phyloP scores from a whole-genome alignment of 306 rosid genomes.

The Ziziphus jujuba region DNA sequence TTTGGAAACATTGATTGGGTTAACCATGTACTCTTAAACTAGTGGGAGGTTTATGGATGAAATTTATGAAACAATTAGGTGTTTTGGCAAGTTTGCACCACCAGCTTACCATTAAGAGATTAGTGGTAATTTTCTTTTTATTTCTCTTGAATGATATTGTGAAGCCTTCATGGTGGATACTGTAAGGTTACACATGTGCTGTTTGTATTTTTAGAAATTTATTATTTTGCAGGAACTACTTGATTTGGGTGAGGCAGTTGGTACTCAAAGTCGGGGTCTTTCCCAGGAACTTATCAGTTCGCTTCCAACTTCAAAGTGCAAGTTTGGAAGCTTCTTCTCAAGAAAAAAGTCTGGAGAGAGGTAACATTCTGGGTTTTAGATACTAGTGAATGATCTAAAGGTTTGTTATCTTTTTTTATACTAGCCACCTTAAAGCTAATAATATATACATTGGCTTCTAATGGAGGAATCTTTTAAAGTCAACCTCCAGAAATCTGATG shows the following conservation, averaged over 20 bases:
- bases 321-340: slow-evolving; percentile 66
- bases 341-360: slow-evolving; percentile 67
- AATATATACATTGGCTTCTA: too few relatives aligned
- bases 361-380: slow-evolving; percentile 33
- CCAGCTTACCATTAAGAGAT: not conserved
- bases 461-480: not conserved
- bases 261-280: slow-evolving; percentile 85
- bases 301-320: slow-evolving; percentile 78
- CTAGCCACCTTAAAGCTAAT: not conserved
- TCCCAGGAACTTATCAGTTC: slow-evolving; percentile 69
- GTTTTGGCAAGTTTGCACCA: not conserved
- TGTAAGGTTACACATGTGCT: not conserved
- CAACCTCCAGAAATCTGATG: too few relatives aligned
- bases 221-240: slow-evolving; percentile 63
- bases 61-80: not conserved
- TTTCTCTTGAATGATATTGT: not conserved
- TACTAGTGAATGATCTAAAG: not conserved
- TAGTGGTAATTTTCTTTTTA: not conserved
- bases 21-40: too few relatives aligned
- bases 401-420: not conserved
- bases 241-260: slow-evolving; percentile 87
- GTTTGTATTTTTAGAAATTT: not conserved
- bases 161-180: not conserved
- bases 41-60: too few relatives aligned
- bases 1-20: too few relatives aligned